Conservation (phyloP, 2,329 filamentous ascomycete species). For the Hymenoscyphus infarciens region DNA sequence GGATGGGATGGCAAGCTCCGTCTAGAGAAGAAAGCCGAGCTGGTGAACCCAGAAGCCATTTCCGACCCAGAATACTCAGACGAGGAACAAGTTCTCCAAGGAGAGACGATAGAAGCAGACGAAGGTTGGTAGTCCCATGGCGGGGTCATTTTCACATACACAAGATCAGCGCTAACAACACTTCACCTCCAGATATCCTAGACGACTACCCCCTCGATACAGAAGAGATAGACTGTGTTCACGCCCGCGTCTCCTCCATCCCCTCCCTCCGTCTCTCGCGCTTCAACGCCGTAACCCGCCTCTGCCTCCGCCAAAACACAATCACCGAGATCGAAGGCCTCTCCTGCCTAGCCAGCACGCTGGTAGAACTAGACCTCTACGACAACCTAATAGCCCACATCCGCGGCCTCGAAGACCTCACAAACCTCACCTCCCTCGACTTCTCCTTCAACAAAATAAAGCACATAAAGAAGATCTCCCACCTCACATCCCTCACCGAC, state of each 20-base stretch:
- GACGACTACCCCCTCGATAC: conserved; percentile 57
- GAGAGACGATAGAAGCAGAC: conserved; percentile 75
- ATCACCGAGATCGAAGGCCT: conserved; percentile 80
- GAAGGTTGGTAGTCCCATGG: conserved; percentile 54
- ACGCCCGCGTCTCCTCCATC: conserved; percentile 78
- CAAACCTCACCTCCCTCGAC: conserved; percentile 74
- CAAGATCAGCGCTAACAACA: conserved; percentile 8
- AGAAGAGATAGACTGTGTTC: conserved; percentile 85
- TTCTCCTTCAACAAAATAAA: conserved; percentile 99
- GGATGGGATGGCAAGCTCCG: conserved; percentile 85
- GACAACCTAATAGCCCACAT: conserved; percentile 92
- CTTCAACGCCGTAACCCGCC: conserved; percentile 69
- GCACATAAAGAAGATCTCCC: conserved; percentile 85
- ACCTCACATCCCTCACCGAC: conserved; percentile 74
- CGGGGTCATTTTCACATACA: conserved; percentile 4
- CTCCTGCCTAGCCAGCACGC: conserved; percentile 56
- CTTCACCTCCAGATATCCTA: conserved; percentile 49
- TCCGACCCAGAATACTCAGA: conserved; percentile 85
- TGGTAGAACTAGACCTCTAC: conserved; percentile 89
- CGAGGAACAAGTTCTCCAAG: conserved; percentile 62
- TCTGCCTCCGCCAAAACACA: conserved; percentile 91
- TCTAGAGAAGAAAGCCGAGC: conserved; percentile 63
- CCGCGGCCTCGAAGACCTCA: conserved; percentile 74
- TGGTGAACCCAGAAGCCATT: conserved; percentile 76
- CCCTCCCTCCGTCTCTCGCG: conserved; percentile 75